Evolutionary conservation across 1,139 yeast genomes (phyloP).

Genomic region (Suhomyces coccinellae): DNA sequence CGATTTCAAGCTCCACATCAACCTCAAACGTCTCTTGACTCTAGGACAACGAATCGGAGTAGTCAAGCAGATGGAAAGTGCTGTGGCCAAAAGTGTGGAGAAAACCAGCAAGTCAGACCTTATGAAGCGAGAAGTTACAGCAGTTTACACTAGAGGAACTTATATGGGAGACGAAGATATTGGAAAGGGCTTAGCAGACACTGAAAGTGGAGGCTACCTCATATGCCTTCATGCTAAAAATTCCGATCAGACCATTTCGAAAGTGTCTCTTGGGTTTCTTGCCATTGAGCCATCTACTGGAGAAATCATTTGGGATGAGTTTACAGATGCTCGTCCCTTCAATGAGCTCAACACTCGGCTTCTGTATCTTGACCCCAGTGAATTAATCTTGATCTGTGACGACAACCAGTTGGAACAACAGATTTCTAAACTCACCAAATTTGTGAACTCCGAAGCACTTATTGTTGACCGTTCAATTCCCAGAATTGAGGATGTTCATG

Average conservation of each 20-base stretch:
- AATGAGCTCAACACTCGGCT: constrained; percentile 72
- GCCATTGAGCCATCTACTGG: constrained; percentile 82
- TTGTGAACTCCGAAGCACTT: constrained; percentile 18
- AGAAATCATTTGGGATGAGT: constrained; percentile 68
- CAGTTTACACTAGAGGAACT: constrained; percentile 82
- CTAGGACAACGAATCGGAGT: constrained; percentile 79
- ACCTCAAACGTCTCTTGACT: constrained; percentile 64
- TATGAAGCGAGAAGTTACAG: constrained; percentile 67
- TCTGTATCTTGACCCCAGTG: constrained; percentile 73
- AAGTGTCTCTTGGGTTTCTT: constrained; percentile 43
- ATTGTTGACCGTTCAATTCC: constrained; percentile 11
- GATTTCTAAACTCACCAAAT: constrained; percentile 25
- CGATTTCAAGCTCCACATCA: constrained; percentile 67
- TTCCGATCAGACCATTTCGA: neutral
- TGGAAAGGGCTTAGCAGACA: constrained; percentile 16
- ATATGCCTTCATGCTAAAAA: constrained; percentile 24
- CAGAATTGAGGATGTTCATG: neutral
- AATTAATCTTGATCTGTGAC: constrained; percentile 51
- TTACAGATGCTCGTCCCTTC: constrained; percentile 54
- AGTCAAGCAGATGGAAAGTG: constrained; percentile 81
- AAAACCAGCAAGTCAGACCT: constrained; percentile 49
- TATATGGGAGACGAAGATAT: constrained; percentile 63
- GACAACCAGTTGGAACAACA: constrained; percentile 28
- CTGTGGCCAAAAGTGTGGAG: constrained; percentile 59
- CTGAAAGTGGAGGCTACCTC: constrained; percentile 30